phyloP scores from a whole-genome alignment of 2,329 filamentous ascomycete species.

The Colletotrichum liriopes region DNA sequence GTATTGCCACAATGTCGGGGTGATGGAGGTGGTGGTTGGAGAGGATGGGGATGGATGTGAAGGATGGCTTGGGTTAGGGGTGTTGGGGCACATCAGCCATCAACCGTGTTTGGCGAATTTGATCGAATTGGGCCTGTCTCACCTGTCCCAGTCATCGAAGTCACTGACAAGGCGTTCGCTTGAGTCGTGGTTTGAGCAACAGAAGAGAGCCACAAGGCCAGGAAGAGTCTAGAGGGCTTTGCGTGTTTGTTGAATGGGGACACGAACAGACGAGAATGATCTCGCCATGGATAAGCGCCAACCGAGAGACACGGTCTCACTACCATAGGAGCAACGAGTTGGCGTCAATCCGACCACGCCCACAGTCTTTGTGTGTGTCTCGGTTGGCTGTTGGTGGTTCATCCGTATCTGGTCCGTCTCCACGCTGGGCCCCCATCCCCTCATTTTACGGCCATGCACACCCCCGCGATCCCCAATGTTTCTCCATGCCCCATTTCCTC shows the following conservation, averaged over 20 bases:
- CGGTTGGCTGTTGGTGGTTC: not conserved
- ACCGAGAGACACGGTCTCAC: not conserved
- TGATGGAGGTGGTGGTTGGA: slow-evolving; percentile 1
- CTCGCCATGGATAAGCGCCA: not conserved
- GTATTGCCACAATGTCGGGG: slow-evolving; percentile 12
- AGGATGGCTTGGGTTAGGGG: slow-evolving; percentile 8
- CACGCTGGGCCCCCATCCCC: slow-evolving; percentile 9
- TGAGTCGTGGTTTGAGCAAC: not conserved
- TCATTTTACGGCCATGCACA: slow-evolving; percentile 19
- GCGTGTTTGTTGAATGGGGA: not conserved
- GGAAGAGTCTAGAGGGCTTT: not conserved
- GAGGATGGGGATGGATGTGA: not conserved
- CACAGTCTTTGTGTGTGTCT: not conserved
- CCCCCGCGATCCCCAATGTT: slow-evolving; percentile 38
- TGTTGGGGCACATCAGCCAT: slow-evolving; percentile 21
- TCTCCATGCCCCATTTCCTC: slow-evolving; percentile 30
- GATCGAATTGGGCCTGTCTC: slow-evolving; percentile 19
- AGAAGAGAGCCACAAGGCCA: not conserved
- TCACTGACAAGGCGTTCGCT: not conserved
- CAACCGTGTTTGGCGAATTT: slow-evolving; percentile 13
- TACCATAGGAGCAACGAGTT: not conserved
- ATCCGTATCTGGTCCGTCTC: not conserved
- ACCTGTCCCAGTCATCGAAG: slow-evolving; percentile 12
- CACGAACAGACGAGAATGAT: not conserved
- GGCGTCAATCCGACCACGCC: not conserved